Percentiles rank a stretch among this genome's conserved stretches.
Conservation (phyloP, 352 stramenopile genomes). For the Phytopythium chamaehyphon region DNA sequence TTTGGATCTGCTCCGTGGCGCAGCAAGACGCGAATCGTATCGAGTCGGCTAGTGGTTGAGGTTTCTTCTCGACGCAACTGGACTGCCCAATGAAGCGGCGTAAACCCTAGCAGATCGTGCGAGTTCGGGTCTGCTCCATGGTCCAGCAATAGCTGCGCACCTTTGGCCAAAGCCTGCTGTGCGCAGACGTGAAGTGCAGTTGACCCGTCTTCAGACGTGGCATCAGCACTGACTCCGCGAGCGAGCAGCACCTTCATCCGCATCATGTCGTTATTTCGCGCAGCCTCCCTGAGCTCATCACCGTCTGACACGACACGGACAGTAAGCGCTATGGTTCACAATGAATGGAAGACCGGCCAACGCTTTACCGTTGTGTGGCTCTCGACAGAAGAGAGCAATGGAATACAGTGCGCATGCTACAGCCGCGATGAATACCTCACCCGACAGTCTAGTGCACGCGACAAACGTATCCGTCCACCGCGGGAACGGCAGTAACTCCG, state of each 20-base stretch:
- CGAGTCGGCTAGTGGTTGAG: slow-evolving; percentile 53
- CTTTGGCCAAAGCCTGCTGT: slow-evolving; percentile 63
- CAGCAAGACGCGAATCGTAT: slow-evolving; percentile 65
- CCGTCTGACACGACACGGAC: slow-evolving; percentile 36
- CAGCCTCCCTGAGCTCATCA: slow-evolving; percentile 70
- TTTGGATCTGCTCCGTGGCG: slow-evolving; percentile 48
- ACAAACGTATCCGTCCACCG: slow-evolving; percentile 2
- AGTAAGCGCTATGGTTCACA: neutral
- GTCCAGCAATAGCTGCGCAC: slow-evolving; percentile 56
- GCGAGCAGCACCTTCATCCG: slow-evolving; percentile 55
- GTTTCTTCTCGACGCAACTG: slow-evolving; percentile 77
- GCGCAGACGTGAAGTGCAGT: slow-evolving; percentile 77
- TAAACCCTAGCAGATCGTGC: slow-evolving; percentile 60
- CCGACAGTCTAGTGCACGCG: slow-evolving; percentile 28
- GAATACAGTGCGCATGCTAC: slow-evolving; percentile 49
- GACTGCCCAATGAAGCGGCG: slow-evolving; percentile 77
- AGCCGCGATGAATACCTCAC: slow-evolving; percentile 46
- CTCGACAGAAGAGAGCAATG: slow-evolving; percentile 61
- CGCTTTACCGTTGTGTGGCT: slow-evolving; percentile 59
- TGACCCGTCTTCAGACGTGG: slow-evolving; percentile 48
- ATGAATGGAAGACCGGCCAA: neutral
- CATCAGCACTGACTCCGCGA: slow-evolving; percentile 51
- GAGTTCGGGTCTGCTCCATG: slow-evolving; percentile 61
- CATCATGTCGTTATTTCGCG: slow-evolving; percentile 65
- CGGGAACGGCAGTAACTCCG: neutral